Evolutionary conservation across 1,284 basidiomycete species (phyloP), one percentile per base, ranked within the genome.

Genomic region (Puccinia coronata): DNA sequence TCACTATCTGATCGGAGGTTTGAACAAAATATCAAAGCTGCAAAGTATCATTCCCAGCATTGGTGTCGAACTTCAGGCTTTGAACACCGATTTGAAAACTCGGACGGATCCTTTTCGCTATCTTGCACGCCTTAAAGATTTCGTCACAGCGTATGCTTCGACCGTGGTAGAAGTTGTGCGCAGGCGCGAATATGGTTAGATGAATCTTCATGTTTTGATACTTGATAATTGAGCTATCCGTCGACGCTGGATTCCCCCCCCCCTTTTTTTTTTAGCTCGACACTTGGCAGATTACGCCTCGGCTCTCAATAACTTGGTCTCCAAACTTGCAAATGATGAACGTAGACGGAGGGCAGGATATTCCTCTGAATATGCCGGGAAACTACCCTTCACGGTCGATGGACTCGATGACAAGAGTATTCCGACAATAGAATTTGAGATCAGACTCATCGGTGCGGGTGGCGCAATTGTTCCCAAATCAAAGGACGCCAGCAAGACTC

Each of bases 81-180:
- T 84, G 85, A 55, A 86, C 81, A 57, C 53, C 76, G 41, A 82
- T 65, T n/a, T 51, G 51, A 34, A 72, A 59, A 36, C 81, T 67
- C 41, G 75, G 28, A 41, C 85, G 86, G 93, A 91, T 65, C 93
- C 92, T 73, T 98, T 98, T 86, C 90, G 92, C 28, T 95, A 98
- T 85, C 92, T 98, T 18, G 90, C 92, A 77, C 89, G 96, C 18
- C 88, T 98, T 53, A 94, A 97, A 84, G 91, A 90, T 80, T 93
- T 98, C 90, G 87, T 96, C 0, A 95, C 94, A 85, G 94, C 94
- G 0, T 99, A 99, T 86, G 93, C 94, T 0, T 93, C 94, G 0
- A 95, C 95, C 0, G 89, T 98, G 0, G 89, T 96, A 16, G 96
- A 99, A 87, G 91, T 96, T 51, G 92, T 96, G 0, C 89, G 96